Evolutionary conservation across 352 stramenopile genomes (phyloP).

Genomic region (Phytophthora ohioensis): DNA sequence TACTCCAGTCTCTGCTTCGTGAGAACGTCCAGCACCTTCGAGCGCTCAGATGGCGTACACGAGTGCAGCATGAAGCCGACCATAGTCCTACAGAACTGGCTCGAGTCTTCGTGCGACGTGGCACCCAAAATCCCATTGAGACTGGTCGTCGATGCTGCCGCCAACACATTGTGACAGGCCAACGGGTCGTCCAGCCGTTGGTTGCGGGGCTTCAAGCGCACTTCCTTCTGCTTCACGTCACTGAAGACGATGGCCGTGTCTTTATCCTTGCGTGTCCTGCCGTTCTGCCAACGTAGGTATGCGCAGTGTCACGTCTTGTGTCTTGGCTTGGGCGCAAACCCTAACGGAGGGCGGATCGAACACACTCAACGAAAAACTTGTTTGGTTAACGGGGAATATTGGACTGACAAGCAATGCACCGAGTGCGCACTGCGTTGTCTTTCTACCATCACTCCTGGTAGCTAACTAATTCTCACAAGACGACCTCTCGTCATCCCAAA

Average conservation of each 20-base stretch:
- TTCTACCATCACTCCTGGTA: too few relatives aligned
- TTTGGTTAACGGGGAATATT: too few relatives aligned
- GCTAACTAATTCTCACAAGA: too few relatives aligned
- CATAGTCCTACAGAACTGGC: conserved; percentile 84
- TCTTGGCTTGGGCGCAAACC: too few relatives aligned
- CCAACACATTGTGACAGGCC: conserved; percentile 84
- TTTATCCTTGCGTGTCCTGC: conserved; percentile 75
- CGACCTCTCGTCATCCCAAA: too few relatives aligned
- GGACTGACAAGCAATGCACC: too few relatives aligned
- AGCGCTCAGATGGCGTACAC: too few relatives aligned
- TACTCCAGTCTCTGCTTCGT: conserved; percentile 69
- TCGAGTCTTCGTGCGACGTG: conserved; percentile 78
- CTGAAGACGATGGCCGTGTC: conserved; percentile 80
- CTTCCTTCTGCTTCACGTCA: conserved; percentile 75
- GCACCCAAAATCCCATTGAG: conserved; percentile 83
- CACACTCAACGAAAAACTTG: too few relatives aligned
- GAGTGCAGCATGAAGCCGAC: conserved; percentile 88
- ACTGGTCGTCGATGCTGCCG: conserved; percentile 58
- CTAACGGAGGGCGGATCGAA: too few relatives aligned
- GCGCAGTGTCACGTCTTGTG: too few relatives aligned
- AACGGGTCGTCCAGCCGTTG: conserved; percentile 63
- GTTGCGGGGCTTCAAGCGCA: conserved; percentile 72
- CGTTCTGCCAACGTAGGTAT: too few relatives aligned
- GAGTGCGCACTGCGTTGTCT: too few relatives aligned
- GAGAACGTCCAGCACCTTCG: conserved; percentile 79